Percentiles rank a stretch among this genome's conserved stretches.
These are phyloP conservation scores for Ogataea nakhonphanomensis DNA, from an alignment of 805 yeast genomes.

Conservation along the genomic window DNA sequence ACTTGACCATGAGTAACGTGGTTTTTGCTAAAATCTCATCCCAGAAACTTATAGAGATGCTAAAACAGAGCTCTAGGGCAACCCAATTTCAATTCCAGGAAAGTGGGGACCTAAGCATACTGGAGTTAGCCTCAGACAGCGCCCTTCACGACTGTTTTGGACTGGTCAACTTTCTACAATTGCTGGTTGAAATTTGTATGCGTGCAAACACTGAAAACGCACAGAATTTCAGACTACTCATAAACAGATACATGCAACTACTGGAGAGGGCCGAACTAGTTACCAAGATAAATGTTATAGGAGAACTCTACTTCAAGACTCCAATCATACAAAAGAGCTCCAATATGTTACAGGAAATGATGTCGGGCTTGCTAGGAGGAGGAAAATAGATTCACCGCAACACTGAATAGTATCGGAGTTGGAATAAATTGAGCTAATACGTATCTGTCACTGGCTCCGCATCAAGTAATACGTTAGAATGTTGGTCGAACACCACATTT, in stretches of 20 bases:
- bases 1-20: conserved; percentile 62
- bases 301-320: conserved; percentile 29
- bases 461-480: conserved; percentile 26
- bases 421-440: conserved; percentile 16
- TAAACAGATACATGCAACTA: conserved; percentile 36
- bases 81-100: conserved; percentile 16
- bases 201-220: conserved; percentile 38
- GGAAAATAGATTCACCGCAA: conserved; percentile 5
- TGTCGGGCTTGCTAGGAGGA: conserved; percentile 65
- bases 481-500: conserved; percentile 22
- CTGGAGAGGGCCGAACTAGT: conserved; percentile 21
- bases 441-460: conserved; percentile 29
- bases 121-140: conserved; percentile 29
- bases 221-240: conserved; percentile 39
- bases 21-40: conserved; percentile 52
- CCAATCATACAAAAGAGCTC: conserved; percentile 44
- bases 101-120: conserved; percentile 26
- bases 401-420: neutral
- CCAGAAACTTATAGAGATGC: conserved; percentile 33
- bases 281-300: conserved; percentile 29
- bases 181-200: conserved; percentile 58
- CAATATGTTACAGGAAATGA: conserved; percentile 66
- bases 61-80: conserved; percentile 23
- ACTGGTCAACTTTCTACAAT: conserved; percentile 64
- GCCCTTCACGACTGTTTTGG: conserved; percentile 34